Percentiles rank a stretch among this genome's conserved stretches.
These are phyloP conservation scores for Hypsizygus ulmarius DNA, from an alignment of 1,284 basidiomycete species.

Conservation along the genomic window DNA sequence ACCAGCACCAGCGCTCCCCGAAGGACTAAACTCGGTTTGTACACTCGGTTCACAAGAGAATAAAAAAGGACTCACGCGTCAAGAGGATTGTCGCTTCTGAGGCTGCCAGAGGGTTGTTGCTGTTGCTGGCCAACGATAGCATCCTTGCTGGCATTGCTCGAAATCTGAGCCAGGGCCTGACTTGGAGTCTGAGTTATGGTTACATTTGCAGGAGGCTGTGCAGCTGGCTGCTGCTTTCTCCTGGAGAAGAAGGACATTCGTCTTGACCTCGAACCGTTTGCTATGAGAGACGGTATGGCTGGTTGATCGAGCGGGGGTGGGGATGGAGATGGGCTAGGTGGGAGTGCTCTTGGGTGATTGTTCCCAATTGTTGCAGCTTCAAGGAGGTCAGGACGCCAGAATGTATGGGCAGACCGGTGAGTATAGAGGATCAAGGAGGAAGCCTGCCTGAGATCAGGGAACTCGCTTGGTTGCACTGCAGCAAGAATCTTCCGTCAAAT, in stretches of 20 bases:
- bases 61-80: slow-evolving; percentile 39
- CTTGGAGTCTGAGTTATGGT: slow-evolving; percentile 58
- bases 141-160: slow-evolving; percentile 36
- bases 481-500: slow-evolving; percentile 6
- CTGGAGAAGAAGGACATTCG: slow-evolving; percentile 89
- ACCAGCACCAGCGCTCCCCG: slow-evolving; percentile 9
- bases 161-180: slow-evolving; percentile 60
- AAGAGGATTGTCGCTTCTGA: slow-evolving; percentile 30
- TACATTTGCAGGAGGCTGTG: slow-evolving; percentile 42
- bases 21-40: background rate
- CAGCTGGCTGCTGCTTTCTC: slow-evolving; percentile 61
- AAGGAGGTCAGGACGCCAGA: slow-evolving; percentile 6
- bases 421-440: background rate
- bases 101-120: slow-evolving; percentile 29
- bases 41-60: background rate
- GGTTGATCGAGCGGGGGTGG: slow-evolving; percentile 17
- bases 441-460: too few relatives aligned
- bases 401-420: background rate
- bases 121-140: slow-evolving; percentile 25
- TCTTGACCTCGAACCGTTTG: slow-evolving; percentile 40
- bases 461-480: background rate
- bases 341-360: slow-evolving; percentile 18
- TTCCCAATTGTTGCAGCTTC: slow-evolving; percentile 17
- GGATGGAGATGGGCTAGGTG: slow-evolving; percentile 8
- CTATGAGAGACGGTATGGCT: slow-evolving; percentile 28